Base-by-base conservation (phyloP, 2,329 filamentous ascomycete species). In the Rhynchosporium agropyri region DNA sequence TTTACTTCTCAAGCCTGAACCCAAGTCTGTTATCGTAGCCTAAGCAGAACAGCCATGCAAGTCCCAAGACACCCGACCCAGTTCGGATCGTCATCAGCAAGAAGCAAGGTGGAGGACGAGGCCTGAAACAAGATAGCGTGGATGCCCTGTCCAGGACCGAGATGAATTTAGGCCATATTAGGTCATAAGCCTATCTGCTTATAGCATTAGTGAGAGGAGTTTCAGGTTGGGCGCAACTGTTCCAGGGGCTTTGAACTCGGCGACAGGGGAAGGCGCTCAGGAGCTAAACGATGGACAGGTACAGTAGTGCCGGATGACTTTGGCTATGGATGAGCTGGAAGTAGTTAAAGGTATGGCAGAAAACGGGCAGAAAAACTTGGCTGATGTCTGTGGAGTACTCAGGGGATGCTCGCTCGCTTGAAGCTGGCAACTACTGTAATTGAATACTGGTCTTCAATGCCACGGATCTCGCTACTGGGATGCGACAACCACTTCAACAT, bases 51-150 rank as follows among this genome's bases (percentile, higher is more conserved):
- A 15, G 5, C 13, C 13, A 49, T 42, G 51, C 28, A 43, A 55
- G 38, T 42, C 36, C 20, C 33, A 55, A 55, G 38, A 13, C 29
- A 42, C 9, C n/a, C 65, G 64, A 69, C 62, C 61, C 50, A 50
- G 63, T 63, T 67, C 55, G 57, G 67, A 69, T 69, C 65, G 63
- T 64, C 67, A 57, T 62, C 64, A 67, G 58, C 56, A 53, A 61
- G 48, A 45, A 56, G 28, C 46, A 67, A 61, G 68, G 64, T 67
- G 66, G 63, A 70, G 68, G 55, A 67, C 65, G 70, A 43, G 40
- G 40, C 12, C 71, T 72, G 70, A 73, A 73, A 73, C 71, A 72
- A 67, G 65, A 71, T 72, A 72, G 71, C 69, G 71, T 72, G 71
- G 71, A 63, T 67, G 67, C 63, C 71, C 65, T 72, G 70, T 64